Evolutionary conservation across 805 yeast genomes (phyloP), one percentile per base, ranked within the genome.

Genomic region (Wickerhamomyces rabaulensis): DNA sequence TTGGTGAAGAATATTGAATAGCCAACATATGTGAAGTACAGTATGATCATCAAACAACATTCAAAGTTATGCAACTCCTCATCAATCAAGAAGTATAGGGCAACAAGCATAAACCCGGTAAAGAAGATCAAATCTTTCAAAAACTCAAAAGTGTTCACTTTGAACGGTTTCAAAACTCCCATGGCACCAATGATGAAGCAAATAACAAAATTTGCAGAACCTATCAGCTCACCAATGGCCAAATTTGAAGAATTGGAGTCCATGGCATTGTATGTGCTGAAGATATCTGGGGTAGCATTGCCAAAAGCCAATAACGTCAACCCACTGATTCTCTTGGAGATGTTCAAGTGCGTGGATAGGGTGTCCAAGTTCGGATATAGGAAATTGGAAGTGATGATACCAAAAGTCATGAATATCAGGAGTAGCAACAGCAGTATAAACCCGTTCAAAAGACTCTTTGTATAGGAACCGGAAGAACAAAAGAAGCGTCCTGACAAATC

Each of bases 201-300:
- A 3, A 86, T 74, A 16, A 91, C 79, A 58, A 94, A 90, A 40
- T 86, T 78, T 0, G 95, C 87, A 2, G 97, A 94, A 1, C 99
- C 98, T 27, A 90, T 66, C n/a, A 92, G 69, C 62, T 91, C 97
- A 1, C 97, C 94, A 7, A 92, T 66, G 0, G 98, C 97, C 60
- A 92, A 68, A 0, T 88, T 76, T 0, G 84, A 79, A 1, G 87
- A 78, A n/a, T 79, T 82, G 1, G 80, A 67, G 12, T 75, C 73
- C 79, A 94, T 77, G 4, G 97, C 96, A 42, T 84, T 82, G 61
- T 81, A 87, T 0, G 96, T 89, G 41, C 92, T 78, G 33, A 90
- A 76, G 3, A 92, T 80, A 63, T 92, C 99, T 0, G 97, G 96
- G 0, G 95, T 75, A 3, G 96, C 95, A 65, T 92, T 92, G 0